Evolutionary conservation across 2,329 filamentous ascomycete species (phyloP).

Genomic region (Claviceps humidiphila): DNA sequence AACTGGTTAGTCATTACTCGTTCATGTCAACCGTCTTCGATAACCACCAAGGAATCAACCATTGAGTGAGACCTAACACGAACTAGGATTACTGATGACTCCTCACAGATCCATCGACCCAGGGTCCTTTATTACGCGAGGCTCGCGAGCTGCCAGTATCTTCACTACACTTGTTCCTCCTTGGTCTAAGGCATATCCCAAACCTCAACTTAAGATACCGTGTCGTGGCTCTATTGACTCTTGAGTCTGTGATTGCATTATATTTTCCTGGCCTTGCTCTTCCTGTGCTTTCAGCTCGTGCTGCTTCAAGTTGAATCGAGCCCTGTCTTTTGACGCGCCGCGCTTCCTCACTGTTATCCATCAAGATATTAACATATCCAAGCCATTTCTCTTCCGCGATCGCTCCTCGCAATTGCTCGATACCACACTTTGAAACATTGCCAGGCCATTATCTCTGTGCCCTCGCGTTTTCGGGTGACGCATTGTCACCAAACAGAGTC

Average conservation of each 20-base stretch:
- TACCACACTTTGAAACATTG: not conserved
- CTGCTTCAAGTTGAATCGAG: not conserved
- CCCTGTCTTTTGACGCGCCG: not conserved
- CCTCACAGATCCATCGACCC: not conserved
- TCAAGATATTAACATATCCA: not conserved
- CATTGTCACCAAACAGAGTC: not conserved
- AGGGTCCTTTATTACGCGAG: not conserved
- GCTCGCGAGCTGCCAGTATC: not conserved
- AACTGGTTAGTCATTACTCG: not conserved
- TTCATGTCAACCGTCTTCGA: not conserved
- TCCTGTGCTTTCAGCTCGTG: not conserved
- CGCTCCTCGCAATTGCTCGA: not conserved
- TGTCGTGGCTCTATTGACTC: not conserved
- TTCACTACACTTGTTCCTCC: not conserved
- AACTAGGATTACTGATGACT: slow-evolving; percentile 5
- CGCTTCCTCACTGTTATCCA: not conserved
- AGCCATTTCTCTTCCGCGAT: not conserved
- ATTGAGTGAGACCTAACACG: slow-evolving; percentile 1
- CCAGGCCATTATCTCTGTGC: not conserved
- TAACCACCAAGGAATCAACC: not conserved
- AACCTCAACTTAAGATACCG: not conserved
- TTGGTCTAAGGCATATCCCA: not conserved
- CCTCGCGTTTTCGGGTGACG: not conserved
- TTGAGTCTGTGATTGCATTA: not conserved
- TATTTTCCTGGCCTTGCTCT: not conserved